phyloP scores from a whole-genome alignment of 768 basidiomycete species.

The Glaciozyma martinii region DNA sequence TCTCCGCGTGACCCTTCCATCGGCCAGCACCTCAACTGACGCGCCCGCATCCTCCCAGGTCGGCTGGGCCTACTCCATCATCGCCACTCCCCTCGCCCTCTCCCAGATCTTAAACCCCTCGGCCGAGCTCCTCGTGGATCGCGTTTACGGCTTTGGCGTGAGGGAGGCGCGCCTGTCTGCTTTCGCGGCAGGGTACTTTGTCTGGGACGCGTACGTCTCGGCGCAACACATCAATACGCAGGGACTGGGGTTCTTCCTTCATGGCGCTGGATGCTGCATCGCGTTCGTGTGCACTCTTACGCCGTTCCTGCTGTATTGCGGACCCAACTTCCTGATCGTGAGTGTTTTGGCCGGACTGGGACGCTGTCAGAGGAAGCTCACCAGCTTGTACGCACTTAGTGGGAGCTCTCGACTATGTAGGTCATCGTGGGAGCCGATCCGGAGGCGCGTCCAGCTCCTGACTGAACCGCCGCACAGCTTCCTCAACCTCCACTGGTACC shows the following conservation, averaged over 20 bases:
- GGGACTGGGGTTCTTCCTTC: conserved; percentile 29
- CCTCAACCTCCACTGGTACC: conserved; percentile 31
- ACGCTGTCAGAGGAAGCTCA: background rate
- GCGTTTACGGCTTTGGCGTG: conserved; percentile 15
- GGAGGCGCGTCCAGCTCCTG: background rate
- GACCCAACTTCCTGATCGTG: conserved; percentile 27
- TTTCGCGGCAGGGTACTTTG: conserved; percentile 28
- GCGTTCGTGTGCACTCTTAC: conserved; percentile 26
- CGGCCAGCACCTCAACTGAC: background rate
- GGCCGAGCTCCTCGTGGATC: conserved; percentile 10
- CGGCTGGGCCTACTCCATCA: conserved; percentile 26
- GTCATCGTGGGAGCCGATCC: background rate
- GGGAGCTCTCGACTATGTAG: conserved; percentile 29
- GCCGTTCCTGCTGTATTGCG: conserved; percentile 30
- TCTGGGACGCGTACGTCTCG: conserved; percentile 23
- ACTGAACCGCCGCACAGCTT: conserved; percentile 9
- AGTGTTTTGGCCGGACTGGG: background rate
- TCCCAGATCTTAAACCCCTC: conserved; percentile 13
- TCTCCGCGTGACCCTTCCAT: background rate
- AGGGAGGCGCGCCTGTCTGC: conserved; percentile 22
- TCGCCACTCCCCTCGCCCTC: conserved; percentile 25
- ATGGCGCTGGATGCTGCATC: conserved; percentile 23
- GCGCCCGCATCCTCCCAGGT: conserved; percentile 6
- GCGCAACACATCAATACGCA: conserved; percentile 14
- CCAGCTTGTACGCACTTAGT: background rate